Percentiles rank a stretch among this genome's conserved stretches.
Evolutionary conservation across 129 eudicot species (phyloP).

Genomic region (Centrapalus pauciflorus): DNA sequence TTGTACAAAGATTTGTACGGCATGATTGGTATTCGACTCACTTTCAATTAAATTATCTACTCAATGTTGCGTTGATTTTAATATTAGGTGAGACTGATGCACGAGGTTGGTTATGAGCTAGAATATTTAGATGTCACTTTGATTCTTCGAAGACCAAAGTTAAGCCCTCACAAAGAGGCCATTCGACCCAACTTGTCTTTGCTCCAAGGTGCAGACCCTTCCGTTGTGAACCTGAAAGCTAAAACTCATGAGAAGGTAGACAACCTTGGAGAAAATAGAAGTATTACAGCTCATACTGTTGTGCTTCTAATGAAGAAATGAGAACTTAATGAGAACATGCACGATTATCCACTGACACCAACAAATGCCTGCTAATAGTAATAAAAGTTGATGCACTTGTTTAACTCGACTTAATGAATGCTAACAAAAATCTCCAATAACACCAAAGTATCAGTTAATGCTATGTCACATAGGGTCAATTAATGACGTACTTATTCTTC

Average conservation of each 20-base stretch:
- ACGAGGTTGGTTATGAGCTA: slow-evolving; percentile 93
- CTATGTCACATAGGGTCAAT: too few species aligned
- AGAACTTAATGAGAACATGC: too few species aligned
- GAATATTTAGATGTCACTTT: slow-evolving; percentile 98
- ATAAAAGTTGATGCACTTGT: too few species aligned
- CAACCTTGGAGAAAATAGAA: slow-evolving; percentile 97
- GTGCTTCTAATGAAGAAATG: slow-evolving; percentile 83
- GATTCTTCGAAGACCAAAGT: slow-evolving; percentile 92
- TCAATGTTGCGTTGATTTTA: background rate
- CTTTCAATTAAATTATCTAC: background rate
- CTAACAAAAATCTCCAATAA: background rate
- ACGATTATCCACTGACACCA: too few species aligned
- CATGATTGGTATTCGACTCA: too few species aligned
- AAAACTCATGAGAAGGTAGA: slow-evolving; percentile 99
- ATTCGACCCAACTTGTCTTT: slow-evolving; percentile 65
- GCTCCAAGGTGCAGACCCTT: slow-evolving; percentile 93
- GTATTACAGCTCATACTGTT: slow-evolving; percentile 96
- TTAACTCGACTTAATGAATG: background rate
- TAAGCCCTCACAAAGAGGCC: slow-evolving; percentile 93
- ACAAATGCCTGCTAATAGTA: too few species aligned
- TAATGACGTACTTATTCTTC: too few species aligned
- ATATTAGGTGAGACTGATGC: slow-evolving; percentile 83
- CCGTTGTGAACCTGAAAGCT: slow-evolving; percentile 90
- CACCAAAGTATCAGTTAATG: background rate
- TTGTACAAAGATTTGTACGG: too few species aligned